phyloP scores from a whole-genome alignment of 441 rosid genomes.

The Geranium incanum region DNA sequence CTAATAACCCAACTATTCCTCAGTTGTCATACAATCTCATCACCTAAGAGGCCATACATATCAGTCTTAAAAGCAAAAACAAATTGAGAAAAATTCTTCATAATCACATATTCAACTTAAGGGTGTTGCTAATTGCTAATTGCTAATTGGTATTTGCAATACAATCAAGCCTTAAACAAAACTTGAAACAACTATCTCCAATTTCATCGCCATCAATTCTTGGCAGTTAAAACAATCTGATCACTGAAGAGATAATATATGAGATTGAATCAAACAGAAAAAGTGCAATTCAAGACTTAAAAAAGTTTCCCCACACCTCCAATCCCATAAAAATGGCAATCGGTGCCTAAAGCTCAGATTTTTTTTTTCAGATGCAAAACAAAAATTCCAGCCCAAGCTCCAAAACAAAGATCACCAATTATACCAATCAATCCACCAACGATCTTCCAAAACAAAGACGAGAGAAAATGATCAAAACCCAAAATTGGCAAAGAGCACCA shows the following conservation, averaged over 20 bases:
- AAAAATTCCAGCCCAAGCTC: not conserved
- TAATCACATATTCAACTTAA: not conserved
- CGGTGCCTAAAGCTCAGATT: not conserved
- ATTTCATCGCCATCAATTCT: not conserved
- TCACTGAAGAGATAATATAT: not conserved
- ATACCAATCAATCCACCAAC: not conserved
- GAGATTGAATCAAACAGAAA: not conserved
- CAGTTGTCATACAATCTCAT: not conserved
- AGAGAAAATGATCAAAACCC: too few species aligned
- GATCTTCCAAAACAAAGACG: not conserved
- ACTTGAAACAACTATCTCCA: not conserved
- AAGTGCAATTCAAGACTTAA: not conserved
- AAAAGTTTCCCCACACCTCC: not conserved
- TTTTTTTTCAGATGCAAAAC: not conserved
- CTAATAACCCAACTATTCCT: not conserved
- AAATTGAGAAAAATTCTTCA: not conserved
- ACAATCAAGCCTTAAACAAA: not conserved
- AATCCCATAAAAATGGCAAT: not conserved
- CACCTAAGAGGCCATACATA: not conserved
- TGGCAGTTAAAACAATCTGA: not conserved
- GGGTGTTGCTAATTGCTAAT: not conserved
- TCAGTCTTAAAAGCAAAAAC: not conserved
- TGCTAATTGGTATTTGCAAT: not conserved
- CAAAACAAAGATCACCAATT: not conserved
- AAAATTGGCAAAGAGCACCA: not conserved